These are phyloP conservation scores for Chenopodium suecicum DNA, from an alignment of 148 eudicot genomes.

Conservation along the genomic window DNA sequence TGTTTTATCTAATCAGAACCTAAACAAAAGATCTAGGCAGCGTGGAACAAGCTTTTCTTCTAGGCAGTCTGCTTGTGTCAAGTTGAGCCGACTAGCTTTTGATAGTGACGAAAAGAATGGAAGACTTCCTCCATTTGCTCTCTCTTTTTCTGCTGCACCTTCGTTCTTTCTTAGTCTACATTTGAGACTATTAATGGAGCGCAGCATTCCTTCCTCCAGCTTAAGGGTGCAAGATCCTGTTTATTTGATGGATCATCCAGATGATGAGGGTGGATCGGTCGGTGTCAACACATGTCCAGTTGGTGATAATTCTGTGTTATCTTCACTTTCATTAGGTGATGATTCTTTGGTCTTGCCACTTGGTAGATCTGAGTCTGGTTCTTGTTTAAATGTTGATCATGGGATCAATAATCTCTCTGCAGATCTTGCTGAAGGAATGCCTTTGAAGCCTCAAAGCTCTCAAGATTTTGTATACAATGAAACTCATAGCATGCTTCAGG, in stretches of 20 bases:
- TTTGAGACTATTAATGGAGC: constrained; percentile 75
- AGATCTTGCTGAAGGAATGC: constrained; percentile 28
- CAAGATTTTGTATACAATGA: constrained; percentile 25
- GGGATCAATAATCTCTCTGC: constrained; percentile 22
- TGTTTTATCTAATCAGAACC: constrained; percentile 39
- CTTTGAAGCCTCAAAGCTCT: constrained; percentile 21
- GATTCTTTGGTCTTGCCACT: constrained; percentile 20
- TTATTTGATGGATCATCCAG: constrained; percentile 36
- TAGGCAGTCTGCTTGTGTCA: constrained; percentile 35
- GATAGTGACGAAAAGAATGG: constrained; percentile 38
- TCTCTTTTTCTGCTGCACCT: constrained; percentile 75
- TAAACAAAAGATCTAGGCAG: constrained; percentile 32
- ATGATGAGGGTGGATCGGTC: constrained; percentile 13
- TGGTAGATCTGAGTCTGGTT: constrained; percentile 25
- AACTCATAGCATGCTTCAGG: constrained; percentile 12
- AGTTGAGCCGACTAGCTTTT: constrained; percentile 28
- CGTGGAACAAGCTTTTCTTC: constrained; percentile 28
- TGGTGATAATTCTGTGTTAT: constrained; percentile 24
- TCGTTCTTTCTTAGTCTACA: constrained; percentile 64
- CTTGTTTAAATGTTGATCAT: constrained; percentile 17
- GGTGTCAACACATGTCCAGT: constrained; percentile 21
- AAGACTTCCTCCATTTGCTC: constrained; percentile 54
- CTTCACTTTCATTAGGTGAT: constrained; percentile 27
- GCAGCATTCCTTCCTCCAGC: constrained; percentile 47
- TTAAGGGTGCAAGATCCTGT: constrained; percentile 36